Percentiles rank a stretch among this genome's conserved stretches.
Evolutionary conservation across 179 eudicot genomes (phyloP).

Genomic region (Beta macrorhiza): DNA sequence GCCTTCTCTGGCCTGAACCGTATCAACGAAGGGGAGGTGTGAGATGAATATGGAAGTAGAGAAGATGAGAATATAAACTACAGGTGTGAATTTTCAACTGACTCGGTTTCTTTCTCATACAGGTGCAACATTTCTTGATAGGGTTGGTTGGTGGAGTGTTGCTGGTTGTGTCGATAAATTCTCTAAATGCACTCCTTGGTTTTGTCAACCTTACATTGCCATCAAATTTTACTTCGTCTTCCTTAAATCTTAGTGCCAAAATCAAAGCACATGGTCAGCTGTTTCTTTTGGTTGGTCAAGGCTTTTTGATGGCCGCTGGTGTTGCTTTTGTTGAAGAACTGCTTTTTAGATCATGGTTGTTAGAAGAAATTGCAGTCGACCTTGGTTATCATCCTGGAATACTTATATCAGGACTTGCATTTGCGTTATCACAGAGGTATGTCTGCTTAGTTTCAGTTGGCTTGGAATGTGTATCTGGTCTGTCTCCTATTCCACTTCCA

Average conservation of each 20-base stretch:
- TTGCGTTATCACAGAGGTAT: conserved; percentile 79
- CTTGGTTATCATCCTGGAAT: conserved; percentile 76
- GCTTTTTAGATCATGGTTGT: conserved; percentile 88
- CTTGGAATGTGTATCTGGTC: background rate
- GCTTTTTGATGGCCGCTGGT: conserved; percentile 57
- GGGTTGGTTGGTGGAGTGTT: conserved; percentile 76
- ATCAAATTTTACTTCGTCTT: conserved; percentile 40
- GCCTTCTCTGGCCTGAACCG: background rate
- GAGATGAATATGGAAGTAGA: background rate
- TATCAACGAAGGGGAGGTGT: background rate
- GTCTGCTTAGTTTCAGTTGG: conserved; percentile 9
- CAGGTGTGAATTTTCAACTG: background rate
- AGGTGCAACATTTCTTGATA: conserved; percentile 56
- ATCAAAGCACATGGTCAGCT: conserved; percentile 52
- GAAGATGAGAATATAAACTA: background rate
- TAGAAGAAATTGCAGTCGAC: conserved; percentile 82
- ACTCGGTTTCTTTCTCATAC: conserved; percentile 23
- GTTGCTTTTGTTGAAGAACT: conserved; percentile 80
- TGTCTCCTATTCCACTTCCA: background rate
- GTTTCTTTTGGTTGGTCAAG: conserved; percentile 52
- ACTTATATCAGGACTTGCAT: conserved; percentile 71
- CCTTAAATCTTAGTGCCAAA: conserved; percentile 38
- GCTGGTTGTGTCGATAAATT: conserved; percentile 66
- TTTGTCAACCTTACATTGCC: conserved; percentile 62
- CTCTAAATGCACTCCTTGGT: conserved; percentile 58